Evolutionary conservation across 805 yeast species (phyloP), one percentile per base, ranked within the genome.

Genomic region (Saccharomycopsis vini): DNA sequence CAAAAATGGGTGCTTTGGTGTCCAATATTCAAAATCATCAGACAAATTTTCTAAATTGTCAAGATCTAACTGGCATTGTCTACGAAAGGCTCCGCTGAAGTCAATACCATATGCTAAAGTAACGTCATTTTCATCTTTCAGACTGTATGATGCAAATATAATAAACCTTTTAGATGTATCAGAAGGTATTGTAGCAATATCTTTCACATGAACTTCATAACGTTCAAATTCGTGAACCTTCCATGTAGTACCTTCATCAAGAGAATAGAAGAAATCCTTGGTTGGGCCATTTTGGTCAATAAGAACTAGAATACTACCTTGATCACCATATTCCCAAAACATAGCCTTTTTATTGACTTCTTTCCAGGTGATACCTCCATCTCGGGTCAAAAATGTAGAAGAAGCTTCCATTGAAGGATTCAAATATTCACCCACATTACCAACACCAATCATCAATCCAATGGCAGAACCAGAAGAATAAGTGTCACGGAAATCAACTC

Each of bases 311-410:
- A 92, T 72, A 1, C 95, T 79, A 15, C 98, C 98, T 51, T 86
- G 84, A 61, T 92, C 98, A 50, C 97, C 97, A 60, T 70, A 92
- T 62, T 89, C 97, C 97, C 97, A 92, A 75, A 82, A 81, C 53
- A 75, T 73, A 1, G 77, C 71, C 3, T 94, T 92, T 47, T 81
- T 76, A 47, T 63, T 69, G 23, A 90, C 66, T 61, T 86, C 95
- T 41, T 62, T 74, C 97, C 97, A 92, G 3, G 88, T 73, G 13
- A 77, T 64, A 46, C 98, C 98, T 2, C 92, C 98, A 62, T 92
- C 97, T n/a, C 72, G 68, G 3, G 95, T 78, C 49, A 92, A 62
- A 56, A 74, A 92, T 0, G 96, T 85, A 1, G 81, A 12, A 10
- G 39, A 68, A 1, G 81, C 72, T 39, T 78, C 74, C 3, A 70